Percentiles rank a stretch among this genome's conserved stretches.
phyloP scores from a whole-genome alignment of 495 filamentous ascomycete species.

The Apodospora peruviana region DNA sequence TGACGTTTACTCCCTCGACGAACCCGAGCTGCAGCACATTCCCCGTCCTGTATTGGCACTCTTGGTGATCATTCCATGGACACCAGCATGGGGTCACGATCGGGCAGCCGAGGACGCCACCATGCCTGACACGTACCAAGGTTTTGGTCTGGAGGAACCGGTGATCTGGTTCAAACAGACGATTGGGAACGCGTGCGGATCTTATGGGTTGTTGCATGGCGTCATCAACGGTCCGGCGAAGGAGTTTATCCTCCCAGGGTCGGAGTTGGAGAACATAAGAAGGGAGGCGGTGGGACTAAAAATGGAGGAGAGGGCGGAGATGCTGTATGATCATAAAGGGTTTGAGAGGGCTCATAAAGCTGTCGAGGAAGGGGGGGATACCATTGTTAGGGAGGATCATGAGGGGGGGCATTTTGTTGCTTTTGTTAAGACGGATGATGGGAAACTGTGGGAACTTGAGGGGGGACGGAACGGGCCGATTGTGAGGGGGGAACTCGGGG shows the following conservation, averaged over 20 bases:
- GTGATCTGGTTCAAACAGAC: conserved; percentile 77
- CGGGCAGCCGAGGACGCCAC: conserved; percentile 54
- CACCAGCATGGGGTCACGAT: conserved; percentile 64
- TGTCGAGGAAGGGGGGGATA: conserved; percentile 64
- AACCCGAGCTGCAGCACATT: conserved; percentile 59
- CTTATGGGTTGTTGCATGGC: conserved; percentile 69
- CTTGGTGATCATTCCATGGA: conserved; percentile 72
- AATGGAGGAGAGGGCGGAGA: conserved; percentile 55
- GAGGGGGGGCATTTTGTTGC: conserved; percentile 67
- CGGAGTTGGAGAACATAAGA: conserved; percentile 35
- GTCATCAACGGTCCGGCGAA: conserved; percentile 56
- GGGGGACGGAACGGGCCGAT: conserved; percentile 67
- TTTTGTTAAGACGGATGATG: conserved; percentile 60
- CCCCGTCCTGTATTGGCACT: conserved; percentile 57
- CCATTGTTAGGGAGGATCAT: conserved; percentile 42
- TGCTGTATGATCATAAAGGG: conserved; percentile 64
- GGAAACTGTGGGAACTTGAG: conserved; percentile 77
- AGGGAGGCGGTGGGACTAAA: conserved; percentile 38
- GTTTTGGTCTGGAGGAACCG: conserved; percentile 25
- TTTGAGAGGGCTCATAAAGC: conserved; percentile 66
- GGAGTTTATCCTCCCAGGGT: conserved; percentile 39
- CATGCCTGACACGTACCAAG: conserved; percentile 27
- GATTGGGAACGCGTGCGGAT: conserved; percentile 71
- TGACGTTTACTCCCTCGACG: conserved; percentile 67
- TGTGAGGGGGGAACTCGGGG: conserved; percentile 55